Conservation (phyloP, 1,284 basidiomycete species). For the Microbotryum silenes-acaulis region DNA sequence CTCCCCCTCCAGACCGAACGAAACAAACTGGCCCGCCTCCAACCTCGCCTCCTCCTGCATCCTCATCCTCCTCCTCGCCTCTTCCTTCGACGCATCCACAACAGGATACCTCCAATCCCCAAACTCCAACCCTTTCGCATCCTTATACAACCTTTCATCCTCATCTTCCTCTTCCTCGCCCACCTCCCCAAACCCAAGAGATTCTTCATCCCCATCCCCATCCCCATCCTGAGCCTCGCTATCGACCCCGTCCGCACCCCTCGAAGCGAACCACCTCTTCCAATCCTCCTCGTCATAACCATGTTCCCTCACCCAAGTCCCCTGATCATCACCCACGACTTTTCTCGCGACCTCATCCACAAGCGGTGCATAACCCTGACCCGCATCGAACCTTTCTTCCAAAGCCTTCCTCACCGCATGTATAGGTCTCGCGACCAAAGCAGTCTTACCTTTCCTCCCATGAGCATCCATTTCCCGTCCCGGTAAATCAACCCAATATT, state of each 20-base stretch:
- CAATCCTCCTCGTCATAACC: constrained; percentile 6
- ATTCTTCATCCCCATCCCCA: constrained; percentile 29
- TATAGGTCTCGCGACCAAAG: constrained; percentile 36
- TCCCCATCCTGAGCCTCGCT: constrained; percentile 6
- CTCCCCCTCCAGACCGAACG: neutral
- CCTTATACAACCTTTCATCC: constrained; percentile 51
- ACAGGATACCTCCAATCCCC: constrained; percentile 47
- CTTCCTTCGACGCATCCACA: constrained; percentile 36
- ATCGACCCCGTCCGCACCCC: constrained; percentile 6
- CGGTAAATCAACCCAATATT: constrained; percentile 53
- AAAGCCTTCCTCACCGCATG: constrained; percentile 44
- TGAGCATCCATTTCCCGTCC: constrained; percentile 41
- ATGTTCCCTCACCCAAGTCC: no score
- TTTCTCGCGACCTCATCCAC: constrained; percentile 57
- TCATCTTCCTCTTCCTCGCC: constrained; percentile 49
- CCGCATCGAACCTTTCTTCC: constrained; percentile 47
- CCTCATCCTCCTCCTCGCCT: constrained; percentile 31
- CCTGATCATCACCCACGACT: constrained; percentile 44
- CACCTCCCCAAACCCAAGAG: constrained; percentile 40
- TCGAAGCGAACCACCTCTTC: neutral
- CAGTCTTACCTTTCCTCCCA: constrained; percentile 17
- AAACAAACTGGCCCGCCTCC: constrained; percentile 5
- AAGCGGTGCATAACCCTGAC: constrained; percentile 69
- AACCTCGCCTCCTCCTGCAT: constrained; percentile 26
- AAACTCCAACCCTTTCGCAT: constrained; percentile 67